These are phyloP conservation scores for Dryas alaskensis DNA, from an alignment of 306 rosid species.

Conservation along the genomic window DNA sequence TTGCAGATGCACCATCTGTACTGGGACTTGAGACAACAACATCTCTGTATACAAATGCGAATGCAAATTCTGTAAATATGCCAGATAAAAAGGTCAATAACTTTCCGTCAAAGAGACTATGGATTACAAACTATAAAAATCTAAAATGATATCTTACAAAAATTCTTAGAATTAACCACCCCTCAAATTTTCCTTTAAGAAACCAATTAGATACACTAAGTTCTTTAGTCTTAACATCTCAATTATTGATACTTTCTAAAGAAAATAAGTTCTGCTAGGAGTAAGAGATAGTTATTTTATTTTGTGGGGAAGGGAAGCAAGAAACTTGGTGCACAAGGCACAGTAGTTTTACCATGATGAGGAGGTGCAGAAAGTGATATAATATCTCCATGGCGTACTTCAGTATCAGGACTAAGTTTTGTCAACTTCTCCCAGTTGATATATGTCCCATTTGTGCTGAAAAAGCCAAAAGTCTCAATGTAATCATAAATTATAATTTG, in stretches of 20 bases:
- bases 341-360: constrained; percentile 52
- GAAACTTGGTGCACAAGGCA: not conserved
- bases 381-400: constrained; percentile 82
- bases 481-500: constrained; percentile 21
- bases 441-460: constrained; percentile 89
- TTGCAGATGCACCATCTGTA: constrained; percentile 48
- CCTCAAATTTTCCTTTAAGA: not conserved
- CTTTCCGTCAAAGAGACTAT: constrained; percentile 2
- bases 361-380: constrained; percentile 89
- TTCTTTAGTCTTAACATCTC: not conserved
- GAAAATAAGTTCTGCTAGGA: not conserved
- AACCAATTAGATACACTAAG: not conserved
- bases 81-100: constrained; percentile 20
- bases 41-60: constrained; percentile 87
- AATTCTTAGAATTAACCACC: not conserved
- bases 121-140: not conserved
- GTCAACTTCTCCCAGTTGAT: constrained; percentile 74
- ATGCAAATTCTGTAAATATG: constrained; percentile 53
- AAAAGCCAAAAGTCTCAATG: constrained; percentile 39
- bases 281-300: not conserved
- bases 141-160: not conserved
- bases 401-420: constrained; percentile 55
- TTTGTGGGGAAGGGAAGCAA: not conserved
- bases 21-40: constrained; percentile 34
- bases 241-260: not conserved